Base-by-base conservation (phyloP, 2,329 filamentous ascomycete genomes). In the Verticillium zaregamsianum region DNA sequence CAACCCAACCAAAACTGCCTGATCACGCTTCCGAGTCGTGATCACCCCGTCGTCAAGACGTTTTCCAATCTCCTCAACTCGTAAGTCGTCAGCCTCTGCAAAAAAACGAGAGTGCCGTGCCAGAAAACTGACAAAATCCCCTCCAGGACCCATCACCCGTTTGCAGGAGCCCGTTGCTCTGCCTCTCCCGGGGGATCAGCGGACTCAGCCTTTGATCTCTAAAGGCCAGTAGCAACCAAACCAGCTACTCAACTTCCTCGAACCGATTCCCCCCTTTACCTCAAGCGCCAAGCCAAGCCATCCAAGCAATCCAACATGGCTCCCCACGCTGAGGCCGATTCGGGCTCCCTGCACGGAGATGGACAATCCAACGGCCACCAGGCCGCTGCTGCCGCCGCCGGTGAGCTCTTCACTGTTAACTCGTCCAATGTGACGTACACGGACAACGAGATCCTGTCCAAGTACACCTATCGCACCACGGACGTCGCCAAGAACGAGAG, bases 41-140 rank as follows among this genome's bases (percentile, higher is more conserved):
- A 80, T 90, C 88, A 80, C 78, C 66, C 73, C 73, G 77, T 79
- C 89, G 90, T 86, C 92, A 97, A 91, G 82, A 97, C 92, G 93
- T 97, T 97, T 90, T 94, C 93, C 85, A 97, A 96, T 82, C 90
- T 96, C 72, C 90, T 97, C 71, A 95, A 95, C 87, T 97, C 93
- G 93, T 97, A 86, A 25, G 40, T n/a, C 40, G 23, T 5, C n/a
- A 17, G 3, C 15, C n/a, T n/a, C 9, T 49, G 40, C 15, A 25
- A n/a, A 9, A 11, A 8, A 62, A 58, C 17, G 59, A 61, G 28
- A 28, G 28, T 28, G 28, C 28, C 28, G 28, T 28, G 28, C 28
- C 28, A 63, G 61, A 63, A 69, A 65, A 58, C 71, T 75, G 66
- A 77, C 66, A 59, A 25, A 28, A 37, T 37, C 33, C 62, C 55